Conservation (phyloP, 2,329 filamentous ascomycete genomes). For the Fusarium sp. region DNA sequence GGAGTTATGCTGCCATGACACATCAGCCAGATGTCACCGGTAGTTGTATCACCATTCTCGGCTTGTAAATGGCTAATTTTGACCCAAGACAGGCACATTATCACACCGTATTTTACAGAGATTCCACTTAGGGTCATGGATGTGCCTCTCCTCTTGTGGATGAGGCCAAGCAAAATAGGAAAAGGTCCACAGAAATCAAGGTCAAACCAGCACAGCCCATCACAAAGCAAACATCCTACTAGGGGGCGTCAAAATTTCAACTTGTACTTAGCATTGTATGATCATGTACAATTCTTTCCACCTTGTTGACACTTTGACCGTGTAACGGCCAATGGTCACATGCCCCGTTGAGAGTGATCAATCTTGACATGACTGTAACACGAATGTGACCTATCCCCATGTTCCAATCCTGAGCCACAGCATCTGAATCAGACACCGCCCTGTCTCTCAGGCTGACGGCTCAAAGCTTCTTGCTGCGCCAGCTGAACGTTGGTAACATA, state of each 20-base stretch:
- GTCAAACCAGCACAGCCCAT: neutral
- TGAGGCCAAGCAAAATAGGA: neutral
- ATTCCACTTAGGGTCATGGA: neutral
- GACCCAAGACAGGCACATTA: neutral
- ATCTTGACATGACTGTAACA: neutral
- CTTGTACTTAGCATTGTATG: neutral
- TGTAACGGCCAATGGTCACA: neutral
- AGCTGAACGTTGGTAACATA: slow-evolving; percentile 22
- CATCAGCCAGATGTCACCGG: too few species aligned
- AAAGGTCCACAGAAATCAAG: neutral
- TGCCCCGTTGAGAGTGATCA: neutral
- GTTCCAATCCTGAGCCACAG: fast-evolving
- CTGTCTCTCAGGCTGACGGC: neutral
- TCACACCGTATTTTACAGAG: neutral
- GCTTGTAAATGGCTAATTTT: neutral
- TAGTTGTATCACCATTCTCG: too few species aligned
- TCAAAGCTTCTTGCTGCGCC: neutral
- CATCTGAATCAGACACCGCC: neutral
- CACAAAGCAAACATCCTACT: neutral
- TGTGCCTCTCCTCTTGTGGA: neutral
- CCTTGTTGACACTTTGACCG: neutral
- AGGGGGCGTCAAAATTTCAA: neutral
- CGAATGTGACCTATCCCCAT: neutral
- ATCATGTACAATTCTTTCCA: neutral
- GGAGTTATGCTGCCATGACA: neutral